phyloP scores from a whole-genome alignment of 495 filamentous ascomycete species.

The Aspergillus hancockii region DNA sequence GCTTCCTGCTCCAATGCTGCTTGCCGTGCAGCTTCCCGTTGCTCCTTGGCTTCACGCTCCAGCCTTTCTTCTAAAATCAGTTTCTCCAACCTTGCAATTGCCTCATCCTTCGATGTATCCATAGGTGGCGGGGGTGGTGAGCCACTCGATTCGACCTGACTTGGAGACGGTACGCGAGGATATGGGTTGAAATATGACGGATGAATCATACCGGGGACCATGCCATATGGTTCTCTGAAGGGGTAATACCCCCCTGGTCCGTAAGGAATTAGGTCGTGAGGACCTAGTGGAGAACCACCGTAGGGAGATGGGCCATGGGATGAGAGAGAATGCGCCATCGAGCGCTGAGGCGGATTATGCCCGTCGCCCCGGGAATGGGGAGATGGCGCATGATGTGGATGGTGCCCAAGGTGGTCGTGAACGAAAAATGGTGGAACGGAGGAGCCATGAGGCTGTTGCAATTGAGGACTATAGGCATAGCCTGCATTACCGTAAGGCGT shows the following conservation, averaged over 20 bases:
- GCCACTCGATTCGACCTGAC: slow-evolving; percentile 28
- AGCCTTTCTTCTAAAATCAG: slow-evolving; percentile 50
- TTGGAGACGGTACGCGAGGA: slow-evolving; percentile 37
- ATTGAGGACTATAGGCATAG: slow-evolving; percentile 39
- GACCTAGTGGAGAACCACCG: slow-evolving; percentile 31
- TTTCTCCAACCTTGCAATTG: slow-evolving; percentile 53
- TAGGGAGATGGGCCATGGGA: slow-evolving; percentile 37
- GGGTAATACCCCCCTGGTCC: slow-evolving; percentile 42
- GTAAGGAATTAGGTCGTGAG: slow-evolving; percentile 55
- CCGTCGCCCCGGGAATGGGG: slow-evolving; percentile 32
- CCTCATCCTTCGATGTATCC: slow-evolving; percentile 49
- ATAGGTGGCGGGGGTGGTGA: slow-evolving; percentile 27
- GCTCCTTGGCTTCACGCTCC: slow-evolving; percentile 45
- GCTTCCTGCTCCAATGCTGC: slow-evolving; percentile 46
- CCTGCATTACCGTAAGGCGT: slow-evolving; percentile 39
- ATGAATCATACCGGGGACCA: slow-evolving; percentile 42
- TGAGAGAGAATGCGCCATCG: slow-evolving; percentile 31
- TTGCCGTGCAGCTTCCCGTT: slow-evolving; percentile 43
- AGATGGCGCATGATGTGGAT: slow-evolving; percentile 28
- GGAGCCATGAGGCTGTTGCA: slow-evolving; percentile 35
- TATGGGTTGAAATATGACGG: slow-evolving; percentile 40
- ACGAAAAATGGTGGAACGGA: slow-evolving; percentile 39
- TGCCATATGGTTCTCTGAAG: slow-evolving; percentile 41
- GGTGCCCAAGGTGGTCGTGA: slow-evolving; percentile 35
- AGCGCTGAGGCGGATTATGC: slow-evolving; percentile 32